A percentile compares a stretch with the other conserved stretches of the same genome.
Conservation (phyloP, 441 rosid species). For the Erodium moschatum region DNA sequence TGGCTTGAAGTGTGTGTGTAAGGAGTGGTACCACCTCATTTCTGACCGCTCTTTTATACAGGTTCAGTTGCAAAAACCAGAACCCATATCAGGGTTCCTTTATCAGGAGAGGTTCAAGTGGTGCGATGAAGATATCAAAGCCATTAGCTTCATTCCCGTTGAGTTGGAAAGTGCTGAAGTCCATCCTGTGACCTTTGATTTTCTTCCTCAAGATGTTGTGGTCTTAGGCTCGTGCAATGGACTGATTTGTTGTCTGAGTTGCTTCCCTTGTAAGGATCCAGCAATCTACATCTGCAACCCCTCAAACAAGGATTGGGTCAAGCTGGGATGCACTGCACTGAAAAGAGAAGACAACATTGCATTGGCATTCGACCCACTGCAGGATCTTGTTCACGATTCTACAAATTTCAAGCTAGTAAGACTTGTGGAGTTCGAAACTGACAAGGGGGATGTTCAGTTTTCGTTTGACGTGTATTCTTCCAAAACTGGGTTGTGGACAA, state of each 20-base stretch:
- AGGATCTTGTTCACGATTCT: constrained; percentile 15
- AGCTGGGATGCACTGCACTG: constrained; percentile 26
- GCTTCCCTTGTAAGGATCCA: constrained; percentile 28
- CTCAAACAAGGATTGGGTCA: constrained; percentile 28
- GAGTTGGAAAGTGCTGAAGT: constrained; percentile 15
- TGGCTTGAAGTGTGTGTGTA: constrained; percentile 25
- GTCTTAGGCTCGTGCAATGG: constrained; percentile 33
- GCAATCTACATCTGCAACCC: constrained; percentile 37
- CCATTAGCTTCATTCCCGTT: constrained; percentile 27
- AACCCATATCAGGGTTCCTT: constrained; percentile 33
- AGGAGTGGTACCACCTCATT: constrained; percentile 27
- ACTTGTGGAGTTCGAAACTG: constrained; percentile 18
- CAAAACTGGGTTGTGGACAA: constrained; percentile 23
- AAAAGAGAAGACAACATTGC: constrained; percentile 24
- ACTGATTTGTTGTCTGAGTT: constrained; percentile 30
- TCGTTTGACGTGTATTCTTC: constrained; percentile 29
- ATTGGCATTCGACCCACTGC: constrained; percentile 31
- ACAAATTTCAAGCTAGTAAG: constrained; percentile 29
- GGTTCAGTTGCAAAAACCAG: constrained; percentile 25
- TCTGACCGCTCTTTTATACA: constrained; percentile 23
- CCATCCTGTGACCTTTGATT: constrained; percentile 21
- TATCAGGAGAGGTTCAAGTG: constrained; percentile 26
- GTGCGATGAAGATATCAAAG: constrained; percentile 24
- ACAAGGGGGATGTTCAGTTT: constrained; percentile 15
- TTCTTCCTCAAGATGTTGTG: constrained; percentile 34